Evolutionary conservation across 2,329 filamentous ascomycete species (phyloP), one percentile per base, ranked within the genome.

Genomic region (Ambrosiella xylebori): DNA sequence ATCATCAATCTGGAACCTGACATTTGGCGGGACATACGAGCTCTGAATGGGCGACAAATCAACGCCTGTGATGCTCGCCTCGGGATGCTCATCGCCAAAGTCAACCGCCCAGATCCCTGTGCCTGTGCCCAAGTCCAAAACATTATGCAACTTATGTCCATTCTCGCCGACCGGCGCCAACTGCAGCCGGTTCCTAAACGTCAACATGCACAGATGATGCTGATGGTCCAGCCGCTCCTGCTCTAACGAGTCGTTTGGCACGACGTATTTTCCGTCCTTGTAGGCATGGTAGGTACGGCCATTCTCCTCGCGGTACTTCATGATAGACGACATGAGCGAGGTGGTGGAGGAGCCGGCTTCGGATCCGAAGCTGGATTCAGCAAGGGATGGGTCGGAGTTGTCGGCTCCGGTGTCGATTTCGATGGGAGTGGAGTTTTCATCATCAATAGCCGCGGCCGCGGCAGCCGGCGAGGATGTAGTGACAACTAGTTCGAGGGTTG

Each of bases 1-100:
- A 59, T 74, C 70, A 57, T 75, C 72, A 49, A 75, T 65, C 37
- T 73, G 71, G 62, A 78, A 79, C 7, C 66, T 65, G 2, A 76
- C 69, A 56, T 79, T 79, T 0, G 73, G 68, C 1, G 76, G 75
- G 2, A 76, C 71, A 63, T 71, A 71, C 27, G 38, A 17, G 1
- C 71, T 69, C 37, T 73, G 71, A 2, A 73, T 73, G 0, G 71
- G 71, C 36, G 69, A 71, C n/a, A 74, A 64, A 61, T 74, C 71
- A 2, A 72, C 68, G 1, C 71, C 72, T 2, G 70, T 64, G 27
- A 73, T 64, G 60, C 68, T 54, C 17, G 68, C 59, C 44, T 64
- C 64, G 2, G 65, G 65, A 37, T 66, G 64, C 17, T 63, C 63
- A 36, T 67, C 58, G 61, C 65, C 67, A 59, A 65, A 69, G 49